phyloP scores from a whole-genome alignment of 768 basidiomycete genomes.

The Termitomyces sp. region DNA sequence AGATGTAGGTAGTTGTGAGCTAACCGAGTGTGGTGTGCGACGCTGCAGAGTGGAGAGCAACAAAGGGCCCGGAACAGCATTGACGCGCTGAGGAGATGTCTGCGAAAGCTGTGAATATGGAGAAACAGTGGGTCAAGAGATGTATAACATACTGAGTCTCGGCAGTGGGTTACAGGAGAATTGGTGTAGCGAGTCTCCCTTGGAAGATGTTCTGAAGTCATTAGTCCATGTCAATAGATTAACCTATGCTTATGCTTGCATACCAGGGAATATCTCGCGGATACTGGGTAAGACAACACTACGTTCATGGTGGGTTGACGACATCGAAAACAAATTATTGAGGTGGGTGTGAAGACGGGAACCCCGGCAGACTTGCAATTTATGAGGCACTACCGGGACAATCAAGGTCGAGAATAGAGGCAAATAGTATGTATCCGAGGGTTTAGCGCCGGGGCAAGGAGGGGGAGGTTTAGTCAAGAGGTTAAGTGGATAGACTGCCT shows the following conservation, averaged over 20 bases:
- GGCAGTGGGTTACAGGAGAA: not conserved
- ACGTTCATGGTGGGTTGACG: constrained; percentile 1
- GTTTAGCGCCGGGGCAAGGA: constrained; percentile 8
- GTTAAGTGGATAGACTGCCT: constrained; percentile 9
- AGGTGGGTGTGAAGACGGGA: not conserved
- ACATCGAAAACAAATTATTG: not conserved
- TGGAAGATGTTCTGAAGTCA: constrained; percentile 8
- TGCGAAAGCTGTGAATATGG: not conserved
- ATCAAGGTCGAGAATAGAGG: constrained; percentile 1
- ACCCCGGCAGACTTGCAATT: not conserved
- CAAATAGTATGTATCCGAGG: constrained; percentile 10
- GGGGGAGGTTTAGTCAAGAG: constrained; percentile 4
- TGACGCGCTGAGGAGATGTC: not conserved
- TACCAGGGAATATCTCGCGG: constrained; percentile 52
- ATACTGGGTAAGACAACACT: constrained; percentile 40
- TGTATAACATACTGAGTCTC: not conserved
- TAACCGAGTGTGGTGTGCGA: not conserved
- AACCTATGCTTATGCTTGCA: not conserved
- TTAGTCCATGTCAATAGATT: not conserved
- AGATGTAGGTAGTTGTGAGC: not conserved
- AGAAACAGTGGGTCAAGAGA: not conserved
- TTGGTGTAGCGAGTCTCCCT: constrained; percentile 10
- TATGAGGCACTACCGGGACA: not conserved
- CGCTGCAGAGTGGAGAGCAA: constrained; percentile 1
- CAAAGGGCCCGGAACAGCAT: not conserved